phyloP scores from a whole-genome alignment of 139 green algal species.

The Chlamydomonas urium region DNA sequence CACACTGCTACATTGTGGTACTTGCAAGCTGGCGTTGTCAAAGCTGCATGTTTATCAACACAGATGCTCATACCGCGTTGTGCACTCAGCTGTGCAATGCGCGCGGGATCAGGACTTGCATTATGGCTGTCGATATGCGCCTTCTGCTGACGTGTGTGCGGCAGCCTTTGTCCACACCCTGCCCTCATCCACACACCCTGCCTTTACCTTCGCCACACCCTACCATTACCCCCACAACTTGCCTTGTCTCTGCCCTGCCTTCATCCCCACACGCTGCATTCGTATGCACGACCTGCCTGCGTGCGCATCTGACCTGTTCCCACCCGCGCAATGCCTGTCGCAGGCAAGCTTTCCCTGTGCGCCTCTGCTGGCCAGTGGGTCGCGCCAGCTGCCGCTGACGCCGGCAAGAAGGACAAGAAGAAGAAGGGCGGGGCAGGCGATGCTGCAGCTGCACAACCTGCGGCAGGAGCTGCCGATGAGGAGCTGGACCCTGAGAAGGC shows the following conservation, averaged over 20 bases:
- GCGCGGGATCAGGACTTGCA: too few relatives aligned
- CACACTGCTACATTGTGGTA: too few relatives aligned
- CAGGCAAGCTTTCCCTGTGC: conserved; percentile 45
- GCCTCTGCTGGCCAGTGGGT: conserved; percentile 36
- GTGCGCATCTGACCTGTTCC: too few relatives aligned
- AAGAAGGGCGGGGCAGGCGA: conserved; percentile 37
- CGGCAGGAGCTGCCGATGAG: neutral
- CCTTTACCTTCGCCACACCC: neutral
- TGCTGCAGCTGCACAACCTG: neutral
- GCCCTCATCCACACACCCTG: neutral
- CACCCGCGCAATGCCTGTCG: too few relatives aligned
- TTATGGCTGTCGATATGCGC: too few relatives aligned
- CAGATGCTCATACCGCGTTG: too few relatives aligned
- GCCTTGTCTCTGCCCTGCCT: neutral
- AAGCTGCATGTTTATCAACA: neutral
- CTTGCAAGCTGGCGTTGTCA: neutral
- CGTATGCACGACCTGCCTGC: too few relatives aligned
- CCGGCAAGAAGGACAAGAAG: conserved; percentile 42
- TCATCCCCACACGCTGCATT: neutral
- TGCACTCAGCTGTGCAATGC: too few relatives aligned
- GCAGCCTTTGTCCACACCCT: too few relatives aligned
- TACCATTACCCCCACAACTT: neutral
- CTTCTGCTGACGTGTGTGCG: too few relatives aligned
- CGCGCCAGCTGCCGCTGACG: conserved; percentile 21
- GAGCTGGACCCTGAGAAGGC: conserved; percentile 70